Evolutionary conservation across 495 filamentous ascomycete genomes (phyloP), one percentile per base, ranked within the genome.

Genomic region (Hypoxylon crocopeplum): DNA sequence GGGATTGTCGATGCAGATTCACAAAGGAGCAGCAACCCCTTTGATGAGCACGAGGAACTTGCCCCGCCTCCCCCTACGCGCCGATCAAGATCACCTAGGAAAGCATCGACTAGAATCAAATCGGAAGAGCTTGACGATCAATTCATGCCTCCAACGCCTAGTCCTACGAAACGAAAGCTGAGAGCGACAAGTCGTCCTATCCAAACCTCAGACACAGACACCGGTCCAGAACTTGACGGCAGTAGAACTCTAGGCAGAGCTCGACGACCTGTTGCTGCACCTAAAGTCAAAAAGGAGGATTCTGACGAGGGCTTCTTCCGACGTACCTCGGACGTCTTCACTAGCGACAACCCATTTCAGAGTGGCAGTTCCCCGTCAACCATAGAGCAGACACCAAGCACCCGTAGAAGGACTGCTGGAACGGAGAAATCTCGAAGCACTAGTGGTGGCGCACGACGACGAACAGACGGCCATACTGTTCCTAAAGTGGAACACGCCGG

Each of bases 281-380:
- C 81, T n/a, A 59, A 65, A 19, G 59, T 78, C 5, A 80, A 83
- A 51, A 64, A 65, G 2, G 80, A 82, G 49, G 75, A 78, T 33
- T 67, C 75, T 11, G 69, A 73, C 25, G 74, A 73, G 7, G 64
- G 71, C 36, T 69, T 79, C 47, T 78, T 78, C 48, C 74, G 71
- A 62, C 72, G 67, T 5, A 75, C 74, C 12, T 75, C 73, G 4
- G 73, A 75, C 64, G 82, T 89, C 55, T 96, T 98, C 73, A 88
- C 86, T 25, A 78, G 83, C 64, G 92, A 98, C 40, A 98, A 98
- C 66, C 93, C 94, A 0, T 98, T 98, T 65, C 94, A 98, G 69
- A 94, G 90, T 66, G 92, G 91, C 11, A 75, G 77, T 50, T 81
- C 79, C 29, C 72, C 76, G 0, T 33, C 66, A 1, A 32, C 64